phyloP scores from a whole-genome alignment of 768 basidiomycete genomes.

The Asterophora parasitica region DNA sequence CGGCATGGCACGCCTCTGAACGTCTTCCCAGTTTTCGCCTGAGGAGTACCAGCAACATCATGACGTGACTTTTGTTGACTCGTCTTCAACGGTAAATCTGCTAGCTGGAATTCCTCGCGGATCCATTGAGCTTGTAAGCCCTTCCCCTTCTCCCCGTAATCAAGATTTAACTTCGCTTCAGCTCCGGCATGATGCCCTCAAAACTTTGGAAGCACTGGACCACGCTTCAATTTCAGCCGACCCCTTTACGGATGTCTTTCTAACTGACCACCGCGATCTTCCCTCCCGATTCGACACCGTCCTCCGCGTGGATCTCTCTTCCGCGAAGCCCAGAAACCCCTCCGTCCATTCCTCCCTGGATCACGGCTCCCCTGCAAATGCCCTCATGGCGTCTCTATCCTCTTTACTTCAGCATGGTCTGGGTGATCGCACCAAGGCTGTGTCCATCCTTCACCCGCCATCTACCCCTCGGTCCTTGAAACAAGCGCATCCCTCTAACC shows the following conservation, averaged over 20 bases:
- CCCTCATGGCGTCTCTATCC: conserved; percentile 49
- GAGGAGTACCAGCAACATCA: conserved; percentile 50
- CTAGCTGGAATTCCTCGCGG: conserved; percentile 70
- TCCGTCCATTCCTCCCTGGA: conserved; percentile 50
- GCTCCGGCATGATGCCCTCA: conserved; percentile 72
- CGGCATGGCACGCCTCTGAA: not conserved
- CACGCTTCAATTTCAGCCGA: conserved; percentile 43
- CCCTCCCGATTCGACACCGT: conserved; percentile 70
- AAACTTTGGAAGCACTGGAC: conserved; percentile 65
- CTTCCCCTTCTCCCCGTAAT: not conserved
- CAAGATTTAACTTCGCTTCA: conserved; percentile 24
- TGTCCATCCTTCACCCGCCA: conserved; percentile 55
- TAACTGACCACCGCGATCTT: conserved; percentile 64
- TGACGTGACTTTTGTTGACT: conserved; percentile 71
- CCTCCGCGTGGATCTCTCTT: conserved; percentile 52
- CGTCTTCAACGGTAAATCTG: conserved; percentile 71
- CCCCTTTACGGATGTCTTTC: conserved; percentile 66
- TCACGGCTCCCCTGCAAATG: conserved; percentile 52
- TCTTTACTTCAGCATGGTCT: conserved; percentile 59
- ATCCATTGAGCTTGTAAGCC: conserved; percentile 70
- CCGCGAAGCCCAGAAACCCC: conserved; percentile 37
- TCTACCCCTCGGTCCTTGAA: conserved; percentile 41
- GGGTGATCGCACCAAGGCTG: conserved; percentile 62
- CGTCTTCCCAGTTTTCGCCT: conserved; percentile 42
- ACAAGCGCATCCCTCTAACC: conserved; percentile 49